Base-by-base conservation (phyloP, 768 basidiomycete species). In the Lactarius pseudohatsudake region DNA sequence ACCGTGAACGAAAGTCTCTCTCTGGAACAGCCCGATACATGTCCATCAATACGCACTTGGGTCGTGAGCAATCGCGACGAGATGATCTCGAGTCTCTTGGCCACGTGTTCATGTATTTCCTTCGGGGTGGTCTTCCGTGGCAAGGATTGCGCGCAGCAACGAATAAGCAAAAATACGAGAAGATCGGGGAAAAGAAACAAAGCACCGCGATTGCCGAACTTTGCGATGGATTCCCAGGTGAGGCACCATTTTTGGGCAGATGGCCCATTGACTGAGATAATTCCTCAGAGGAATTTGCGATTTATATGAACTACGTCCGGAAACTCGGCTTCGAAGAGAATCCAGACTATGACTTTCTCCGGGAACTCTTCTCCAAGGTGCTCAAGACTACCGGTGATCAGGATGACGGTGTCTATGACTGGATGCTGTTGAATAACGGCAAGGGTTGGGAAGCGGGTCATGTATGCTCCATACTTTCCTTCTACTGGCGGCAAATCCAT, bases 131-230 rank as follows among this genome's bases (percentile, higher is more conserved):
- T 22, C 83, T 99, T 64, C 96, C 96, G 32, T 99, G 96, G 96
- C 96, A 99, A 76, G 96, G 96, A 56, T 81, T 99, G 69, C 88
- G 96, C 74, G 97, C 96, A 26, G 95, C 95, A 10, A 99, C 96
- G 1, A 98, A 99, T 83, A 98, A 98, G 80, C 96, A 98, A 77
- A 98, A 98, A 80, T 99, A 99, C 76, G 97, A 99, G 79, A 98
- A 98, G 82, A 99, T 99, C 71, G 97, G 96, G 57, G 97, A 97
- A 81, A 98, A 98, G 85, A 99, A 94, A 80, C 96, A 98, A 78
- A 90, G 86, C 9, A 97, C 96, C 18, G 82, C 86, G 8, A 98
- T 99, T 72, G 81, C 85, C 30, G 96, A 99, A 76, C 80, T 99
- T 40, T 96, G 95, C 72, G 96, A 99, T 74, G 94, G 96, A 38